A percentile compares a stretch with the other conserved stretches of the same genome.
These are phyloP conservation scores for Lepidium africanum DNA, from an alignment of 345 rosid genomes.

Conservation along the genomic window DNA sequence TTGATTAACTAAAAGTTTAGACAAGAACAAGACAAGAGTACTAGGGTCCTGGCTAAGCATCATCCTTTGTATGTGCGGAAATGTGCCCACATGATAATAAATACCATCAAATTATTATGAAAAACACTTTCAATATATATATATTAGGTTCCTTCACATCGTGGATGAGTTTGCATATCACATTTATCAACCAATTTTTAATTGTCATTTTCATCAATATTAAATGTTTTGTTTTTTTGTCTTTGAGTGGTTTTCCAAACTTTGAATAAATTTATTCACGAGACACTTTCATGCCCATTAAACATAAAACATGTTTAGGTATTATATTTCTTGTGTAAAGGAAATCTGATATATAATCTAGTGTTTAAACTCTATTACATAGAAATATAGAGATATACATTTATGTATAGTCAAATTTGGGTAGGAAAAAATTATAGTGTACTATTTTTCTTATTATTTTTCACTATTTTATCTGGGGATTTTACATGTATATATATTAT, in stretches of 20 bases:
- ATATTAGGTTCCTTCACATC: slow-evolving; percentile 20
- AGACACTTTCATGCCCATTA: background rate
- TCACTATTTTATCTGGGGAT: background rate
- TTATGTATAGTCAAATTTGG: too few species aligned
- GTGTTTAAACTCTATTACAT: too few species aligned
- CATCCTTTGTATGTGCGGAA: slow-evolving; percentile 21
- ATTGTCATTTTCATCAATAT: slow-evolving; percentile 12
- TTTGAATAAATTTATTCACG: slow-evolving; percentile 8
- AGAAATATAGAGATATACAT: too few species aligned
- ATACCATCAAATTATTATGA: background rate
- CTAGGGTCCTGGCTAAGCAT: slow-evolving; percentile 19
- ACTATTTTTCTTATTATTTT: background rate
- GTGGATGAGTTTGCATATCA: slow-evolving; percentile 27
- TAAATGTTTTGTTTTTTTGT: background rate
- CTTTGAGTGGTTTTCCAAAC: background rate
- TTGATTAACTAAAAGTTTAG: slow-evolving; percentile 14
- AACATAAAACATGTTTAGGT: slow-evolving; percentile 4
- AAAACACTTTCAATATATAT: background rate
- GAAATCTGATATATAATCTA: too few species aligned
- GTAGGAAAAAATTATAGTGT: too few species aligned
- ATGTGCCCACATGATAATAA: slow-evolving; percentile 21
- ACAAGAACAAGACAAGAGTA: slow-evolving; percentile 23
- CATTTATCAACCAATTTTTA: slow-evolving; percentile 16
- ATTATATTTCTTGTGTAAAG: background rate
- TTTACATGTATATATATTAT: background rate